Base-by-base conservation (phyloP, 2,329 filamentous ascomycete genomes). In the Aspergillus floridensis region DNA sequence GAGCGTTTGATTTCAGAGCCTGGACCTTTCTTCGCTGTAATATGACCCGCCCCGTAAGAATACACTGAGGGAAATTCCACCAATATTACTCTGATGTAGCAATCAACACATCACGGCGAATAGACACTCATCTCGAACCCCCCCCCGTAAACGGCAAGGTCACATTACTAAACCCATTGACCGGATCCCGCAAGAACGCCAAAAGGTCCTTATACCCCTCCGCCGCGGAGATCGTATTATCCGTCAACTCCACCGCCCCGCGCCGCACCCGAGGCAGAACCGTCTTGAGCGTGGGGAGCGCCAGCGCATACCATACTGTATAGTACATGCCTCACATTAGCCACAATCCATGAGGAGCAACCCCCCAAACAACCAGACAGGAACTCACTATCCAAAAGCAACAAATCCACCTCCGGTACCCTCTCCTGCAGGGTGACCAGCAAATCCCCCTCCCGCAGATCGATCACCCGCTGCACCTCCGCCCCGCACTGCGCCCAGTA, bases 311-410 rank as follows among this genome's bases (percentile, higher is more conserved):
- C 76, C 76, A 79, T 53, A 79, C 76, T 79, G 59, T 4, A 7
- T 1, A 29, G 59, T 4, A 6, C 26, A 26, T n/a, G n/a, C 7
- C 26, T 2, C 2, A 29, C 26, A 21, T 11, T n/a, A n/a, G 29
- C n/a, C 22, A 46, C 31, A 1, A 21, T 53, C 44, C 56, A 4
- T 22, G 4, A 22, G 22, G 22, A 5, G 22, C 22, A 22, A 5
- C 3, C 22, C 22, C 4, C 22, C 4, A 22, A 8, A 5, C 16
- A 35, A 8, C 26, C 26, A 29, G 26, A 29, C 26, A 48, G 10
- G 46, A 32, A 80, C 84, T 76, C 70, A 88, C 85, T 88, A 64
- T 88, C 85, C 21, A 88, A 76, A n/a, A 87, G 71, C n/a, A 88
- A 65, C 19, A 88, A 75, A 61, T 88, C 83, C n/a, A 88, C 74